Evolutionary conservation across 768 basidiomycete genomes (phyloP).

Genomic region (Lentinus brumalis): DNA sequence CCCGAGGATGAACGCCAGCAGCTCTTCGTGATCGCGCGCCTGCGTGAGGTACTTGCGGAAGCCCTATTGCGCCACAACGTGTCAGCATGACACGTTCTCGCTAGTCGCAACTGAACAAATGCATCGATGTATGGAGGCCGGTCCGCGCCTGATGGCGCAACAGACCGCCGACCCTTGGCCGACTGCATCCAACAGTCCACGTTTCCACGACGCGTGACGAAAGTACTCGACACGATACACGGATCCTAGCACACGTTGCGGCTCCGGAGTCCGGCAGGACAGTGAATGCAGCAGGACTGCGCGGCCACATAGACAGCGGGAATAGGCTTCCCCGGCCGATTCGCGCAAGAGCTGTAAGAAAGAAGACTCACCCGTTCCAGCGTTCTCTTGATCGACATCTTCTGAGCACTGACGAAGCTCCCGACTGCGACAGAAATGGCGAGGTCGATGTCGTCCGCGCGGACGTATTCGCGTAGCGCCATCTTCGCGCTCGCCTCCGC

Average conservation of each 20-base stretch:
- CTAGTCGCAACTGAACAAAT: background rate
- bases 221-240: too few species aligned
- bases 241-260: too few species aligned
- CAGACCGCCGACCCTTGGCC: too few species aligned
- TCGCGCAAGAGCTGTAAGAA: background rate
- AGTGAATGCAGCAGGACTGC: background rate
- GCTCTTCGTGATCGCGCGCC: slow-evolving; percentile 93
- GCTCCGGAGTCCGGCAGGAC: too few species aligned
- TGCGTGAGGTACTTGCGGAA: slow-evolving; percentile 98
- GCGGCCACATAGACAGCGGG: background rate
- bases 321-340: background rate
- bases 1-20: slow-evolving; percentile 92
- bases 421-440: slow-evolving; percentile 95
- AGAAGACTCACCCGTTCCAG: slow-evolving; percentile 76
- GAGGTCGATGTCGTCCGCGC: slow-evolving; percentile 94
- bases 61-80: slow-evolving; percentile 49
- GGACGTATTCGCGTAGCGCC: slow-evolving; percentile 94
- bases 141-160: too few species aligned
- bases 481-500: slow-evolving; percentile 98
- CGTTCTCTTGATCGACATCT: slow-evolving; percentile 98
- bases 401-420: slow-evolving; percentile 95
- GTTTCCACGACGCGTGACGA: too few species aligned
- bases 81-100: background rate
- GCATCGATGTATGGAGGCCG: background rate
- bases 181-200: too few species aligned